Evolutionary conservation across 1,284 basidiomycete genomes (phyloP), one percentile per base, ranked within the genome.

Genomic region (Cutaneotrichosporon mucoides): DNA sequence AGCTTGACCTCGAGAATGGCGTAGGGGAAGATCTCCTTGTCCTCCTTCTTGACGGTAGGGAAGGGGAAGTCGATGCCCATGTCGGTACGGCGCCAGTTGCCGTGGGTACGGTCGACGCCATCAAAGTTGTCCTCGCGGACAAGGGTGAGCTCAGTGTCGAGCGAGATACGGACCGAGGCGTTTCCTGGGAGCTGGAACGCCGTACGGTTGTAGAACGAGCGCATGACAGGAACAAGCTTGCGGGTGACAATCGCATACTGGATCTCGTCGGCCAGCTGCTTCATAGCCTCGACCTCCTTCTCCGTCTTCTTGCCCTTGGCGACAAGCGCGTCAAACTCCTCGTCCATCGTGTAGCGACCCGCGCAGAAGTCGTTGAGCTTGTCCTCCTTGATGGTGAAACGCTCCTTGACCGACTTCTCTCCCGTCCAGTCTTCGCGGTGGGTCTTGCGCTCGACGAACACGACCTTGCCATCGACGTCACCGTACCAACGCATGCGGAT

Each of bases 391-490:
- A 99, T 89, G 1, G 92, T 88, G 81, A 99, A 98, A 7, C 95
- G 91, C 36, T 95, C 92, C 79, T 99, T 99, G 75, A 99, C 95
- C 13, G 91, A 95, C 80, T 98, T 99, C 79, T 99, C 95, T 38
- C 95, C 95, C 0, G 96, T 99, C 95, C 96, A 99, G 76, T 99
- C 95, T 79, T 99, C 95, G 55, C 94, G 85, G 75, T 99, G 95
- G 0, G 96, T 99, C 80, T 99, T 99, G 61, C 96, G 90, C 82
- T 99, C 95, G 47, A 99, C 92, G 71, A 97, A 99, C 60, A 89
- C 88, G 11, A 89, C 78, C 64, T 88, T 90, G 59, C 84, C 85
- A 69, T 86, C 84, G 68, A 87, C 87, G 71, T 93, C 93, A n/a
- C 95, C 96, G 75, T 99, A 99, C 96, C 95, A 99, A 43, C 95